These are phyloP conservation scores for Thielaviopsis punctulata DNA, from an alignment of 2,329 filamentous ascomycete species.

Conservation along the genomic window DNA sequence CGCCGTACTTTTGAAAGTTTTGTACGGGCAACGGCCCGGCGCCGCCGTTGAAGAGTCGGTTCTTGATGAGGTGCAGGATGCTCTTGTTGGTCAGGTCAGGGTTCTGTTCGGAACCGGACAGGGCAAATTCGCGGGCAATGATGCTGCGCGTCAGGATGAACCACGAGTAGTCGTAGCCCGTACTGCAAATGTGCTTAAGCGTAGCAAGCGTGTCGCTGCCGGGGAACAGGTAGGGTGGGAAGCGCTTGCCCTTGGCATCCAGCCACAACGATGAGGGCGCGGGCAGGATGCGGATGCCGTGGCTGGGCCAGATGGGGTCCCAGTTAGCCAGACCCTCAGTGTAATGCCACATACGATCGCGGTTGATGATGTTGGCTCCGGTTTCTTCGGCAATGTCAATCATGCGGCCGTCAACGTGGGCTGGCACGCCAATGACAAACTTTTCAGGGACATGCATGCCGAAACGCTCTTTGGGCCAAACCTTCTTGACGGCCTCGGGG, in stretches of 20 bases:
- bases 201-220: conserved; percentile 41
- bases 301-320: conserved; percentile 42
- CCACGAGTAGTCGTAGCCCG: conserved; percentile 47
- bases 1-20: conserved; percentile 39
- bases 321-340: conserved; percentile 45
- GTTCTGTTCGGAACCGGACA: conserved; percentile 47
- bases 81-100: conserved; percentile 42
- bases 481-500: conserved; percentile 39
- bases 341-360: conserved; percentile 50
- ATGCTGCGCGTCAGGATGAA: conserved; percentile 42
- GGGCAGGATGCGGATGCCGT: conserved; percentile 43
- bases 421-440: conserved; percentile 44
- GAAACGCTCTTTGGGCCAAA: conserved; percentile 39
- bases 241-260: conserved; percentile 39
- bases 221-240: conserved; percentile 39
- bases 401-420: conserved; percentile 48
- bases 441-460: conserved; percentile 36
- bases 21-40: conserved; percentile 38
- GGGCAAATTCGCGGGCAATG: conserved; percentile 42
- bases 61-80: conserved; percentile 31
- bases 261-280: conserved; percentile 46
- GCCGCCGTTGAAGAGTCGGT: conserved; percentile 29
- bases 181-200: conserved; percentile 40
- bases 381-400: conserved; percentile 35
- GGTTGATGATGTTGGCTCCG: conserved; percentile 40